A percentile compares a stretch with the other conserved stretches of the same genome.
Evolutionary conservation across 176 grass and related monocot species (phyloP).

Genomic region (Avena sativa): DNA sequence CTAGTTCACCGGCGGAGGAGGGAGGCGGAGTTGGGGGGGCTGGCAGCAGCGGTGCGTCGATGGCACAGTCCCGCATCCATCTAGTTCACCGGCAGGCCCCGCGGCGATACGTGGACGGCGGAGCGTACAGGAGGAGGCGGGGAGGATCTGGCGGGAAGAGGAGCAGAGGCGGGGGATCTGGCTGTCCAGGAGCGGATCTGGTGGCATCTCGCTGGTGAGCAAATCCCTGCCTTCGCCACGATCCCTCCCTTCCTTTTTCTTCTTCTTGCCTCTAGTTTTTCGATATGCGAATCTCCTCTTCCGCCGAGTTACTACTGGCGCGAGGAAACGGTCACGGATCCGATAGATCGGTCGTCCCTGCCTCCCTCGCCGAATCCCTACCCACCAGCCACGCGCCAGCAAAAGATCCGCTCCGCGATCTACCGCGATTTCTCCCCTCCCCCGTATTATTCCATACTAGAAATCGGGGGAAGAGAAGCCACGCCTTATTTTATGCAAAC

Average conservation of each 20-base stretch:
- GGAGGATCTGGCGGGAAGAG: not conserved
- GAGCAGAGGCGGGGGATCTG: not conserved
- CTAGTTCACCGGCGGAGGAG: too few species aligned
- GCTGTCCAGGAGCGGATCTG: not conserved
- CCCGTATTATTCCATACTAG: too few species aligned
- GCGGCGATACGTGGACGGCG: too few species aligned
- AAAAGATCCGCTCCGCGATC: not conserved
- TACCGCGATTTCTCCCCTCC: not conserved
- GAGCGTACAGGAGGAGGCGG: not conserved
- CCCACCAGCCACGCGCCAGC: not conserved
- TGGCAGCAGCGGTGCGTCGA: too few species aligned
- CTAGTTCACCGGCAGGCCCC: too few species aligned
- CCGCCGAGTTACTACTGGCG: too few species aligned
- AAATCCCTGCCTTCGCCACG: not conserved
- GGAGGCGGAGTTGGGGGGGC: too few species aligned
- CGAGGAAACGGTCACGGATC: too few species aligned
- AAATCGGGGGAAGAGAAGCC: not conserved
- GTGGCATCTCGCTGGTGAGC: not conserved
- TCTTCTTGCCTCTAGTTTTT: not conserved
- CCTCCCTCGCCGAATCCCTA: too few species aligned
- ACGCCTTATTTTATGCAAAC: not conserved
- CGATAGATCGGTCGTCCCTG: too few species aligned
- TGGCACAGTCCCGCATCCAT: too few species aligned
- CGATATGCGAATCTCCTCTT: too few species aligned
- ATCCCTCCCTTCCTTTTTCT: not conserved